These are phyloP conservation scores for Megacollybia platyphylla DNA, from an alignment of 1,284 basidiomycete genomes.

Conservation along the genomic window DNA sequence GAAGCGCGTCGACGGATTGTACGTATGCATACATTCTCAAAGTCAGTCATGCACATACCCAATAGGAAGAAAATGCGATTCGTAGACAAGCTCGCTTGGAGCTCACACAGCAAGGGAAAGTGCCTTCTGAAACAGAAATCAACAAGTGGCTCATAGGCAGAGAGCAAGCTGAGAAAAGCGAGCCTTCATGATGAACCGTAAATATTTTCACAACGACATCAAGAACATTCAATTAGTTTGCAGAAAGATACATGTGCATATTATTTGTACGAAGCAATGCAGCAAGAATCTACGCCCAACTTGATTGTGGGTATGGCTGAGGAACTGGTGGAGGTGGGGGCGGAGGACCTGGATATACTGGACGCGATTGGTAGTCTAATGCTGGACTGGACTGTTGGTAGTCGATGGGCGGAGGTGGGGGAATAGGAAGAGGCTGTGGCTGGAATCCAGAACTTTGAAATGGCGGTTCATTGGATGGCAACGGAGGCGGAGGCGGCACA, in stretches of 20 bases:
- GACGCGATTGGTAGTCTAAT: constrained; percentile 10
- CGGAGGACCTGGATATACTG: constrained; percentile 8
- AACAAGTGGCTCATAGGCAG: constrained; percentile 58
- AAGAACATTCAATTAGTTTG: background rate
- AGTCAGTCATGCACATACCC: background rate
- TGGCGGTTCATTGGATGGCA: constrained; percentile 9
- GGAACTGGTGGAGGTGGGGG: constrained; percentile 8
- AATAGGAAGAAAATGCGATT: constrained; percentile 48
- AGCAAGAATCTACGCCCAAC: constrained; percentile 3
- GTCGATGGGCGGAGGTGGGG: constrained; percentile 6
- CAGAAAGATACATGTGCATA: background rate
- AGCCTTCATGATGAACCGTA: constrained; percentile 1
- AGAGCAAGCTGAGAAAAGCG: constrained; percentile 11
- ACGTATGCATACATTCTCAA: background rate
- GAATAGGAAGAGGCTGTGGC: constrained; percentile 2
- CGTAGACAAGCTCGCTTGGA: constrained; percentile 66
- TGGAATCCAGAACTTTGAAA: background rate
- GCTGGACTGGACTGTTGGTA: constrained; percentile 4
- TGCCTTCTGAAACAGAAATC: constrained; percentile 77
- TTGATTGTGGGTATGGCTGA: constrained; percentile 2
- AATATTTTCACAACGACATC: no score
- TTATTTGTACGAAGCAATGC: constrained; percentile 1
- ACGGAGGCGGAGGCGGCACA: constrained; percentile 24
- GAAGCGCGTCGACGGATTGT: constrained; percentile 44
- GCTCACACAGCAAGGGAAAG: constrained; percentile 58